Base-by-base conservation (phyloP, 306 rosid species). In the Echinosophora koreensis region DNA sequence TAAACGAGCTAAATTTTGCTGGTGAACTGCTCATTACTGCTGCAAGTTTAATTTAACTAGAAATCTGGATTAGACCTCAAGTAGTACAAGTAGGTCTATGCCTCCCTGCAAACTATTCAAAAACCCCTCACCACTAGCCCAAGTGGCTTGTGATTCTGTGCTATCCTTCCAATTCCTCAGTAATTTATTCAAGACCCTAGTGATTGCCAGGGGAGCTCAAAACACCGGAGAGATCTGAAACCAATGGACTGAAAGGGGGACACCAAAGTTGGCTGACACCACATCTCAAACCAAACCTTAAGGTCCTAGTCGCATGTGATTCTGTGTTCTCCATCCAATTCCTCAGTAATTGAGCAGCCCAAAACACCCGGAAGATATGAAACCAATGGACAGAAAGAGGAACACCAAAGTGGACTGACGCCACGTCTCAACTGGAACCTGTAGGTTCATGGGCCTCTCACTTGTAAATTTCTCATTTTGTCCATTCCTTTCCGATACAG, bases 51-150 rank as follows among this genome's bases (percentile, higher is more conserved):
- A 1, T 57, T 41, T 72, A 30, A 13, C 39, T 14, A 18, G 39
- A 71, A 55, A 71, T 55, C 15, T 71, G n/a, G 52, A 39, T 71
- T 38, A 56, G 28, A 41, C 11, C 10, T 22, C 55, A 18, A 13
- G 22, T 56, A 56, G 57, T 57, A 39, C 44, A 7, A 57, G 39
- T 13, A 55, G 16, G 27, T 54, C 64, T 71, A 71, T 2, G 18
- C 35, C 13, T 35, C 7, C 18, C 46, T 12, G 15, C 12, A 16
- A 32, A 51, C 49, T 52, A 72, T 41, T 39, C 32, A 15, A 9
- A 72, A 72, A 22, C 30, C 66, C 77, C 35, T 38, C 27, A 8
- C 30, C 44, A 41, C 56, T 55, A 55, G 32, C 18, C 51, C 52
- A 49, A 49, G 11, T 68, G 14, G 28, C 65, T 37, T 17, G 34